phyloP scores from a whole-genome alignment of 2,329 filamentous ascomycete genomes.

The Fusarium longipes region DNA sequence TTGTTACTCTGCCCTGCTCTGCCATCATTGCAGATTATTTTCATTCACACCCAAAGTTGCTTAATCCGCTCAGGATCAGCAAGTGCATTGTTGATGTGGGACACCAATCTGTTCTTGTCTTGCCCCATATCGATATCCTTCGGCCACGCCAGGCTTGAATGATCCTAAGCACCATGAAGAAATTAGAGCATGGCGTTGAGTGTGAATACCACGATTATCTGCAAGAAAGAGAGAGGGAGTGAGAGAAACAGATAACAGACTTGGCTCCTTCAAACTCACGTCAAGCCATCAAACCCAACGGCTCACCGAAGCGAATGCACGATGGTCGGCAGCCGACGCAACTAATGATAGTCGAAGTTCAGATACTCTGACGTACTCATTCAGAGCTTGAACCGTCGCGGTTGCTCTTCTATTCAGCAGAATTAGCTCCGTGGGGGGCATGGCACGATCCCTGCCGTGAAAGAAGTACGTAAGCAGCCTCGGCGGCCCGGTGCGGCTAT shows the following conservation, averaged over 20 bases:
- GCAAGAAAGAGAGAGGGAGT: too few species aligned
- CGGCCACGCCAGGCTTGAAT: slow-evolving; percentile 16
- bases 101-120: slow-evolving; percentile 21
- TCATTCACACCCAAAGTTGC: slow-evolving; percentile 1
- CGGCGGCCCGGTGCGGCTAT: slow-evolving; percentile 33
- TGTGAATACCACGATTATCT: slow-evolving; percentile 17
- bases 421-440: slow-evolving; percentile 7
- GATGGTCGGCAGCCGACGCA: slow-evolving; percentile 14
- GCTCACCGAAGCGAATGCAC: slow-evolving; percentile 4
- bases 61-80: neutral
- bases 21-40: neutral
- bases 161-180: slow-evolving; percentile 1
- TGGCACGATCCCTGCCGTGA: neutral
- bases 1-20: slow-evolving; percentile 10
- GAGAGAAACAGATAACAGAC: neutral
- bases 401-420: slow-evolving; percentile 38
- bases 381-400: slow-evolving; percentile 22
- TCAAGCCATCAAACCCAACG: neutral
- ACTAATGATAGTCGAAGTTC: slow-evolving; percentile 13
- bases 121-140: slow-evolving; percentile 25
- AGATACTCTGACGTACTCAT: slow-evolving; percentile 30
- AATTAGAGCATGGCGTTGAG: slow-evolving; percentile 34
- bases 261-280: neutral
- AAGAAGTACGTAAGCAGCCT: neutral
- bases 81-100: slow-evolving; percentile 10